A percentile compares a stretch with the other conserved stretches of the same genome.
phyloP scores from a whole-genome alignment of 352 stramenopile genomes.

The Globisporangium takayamanum region DNA sequence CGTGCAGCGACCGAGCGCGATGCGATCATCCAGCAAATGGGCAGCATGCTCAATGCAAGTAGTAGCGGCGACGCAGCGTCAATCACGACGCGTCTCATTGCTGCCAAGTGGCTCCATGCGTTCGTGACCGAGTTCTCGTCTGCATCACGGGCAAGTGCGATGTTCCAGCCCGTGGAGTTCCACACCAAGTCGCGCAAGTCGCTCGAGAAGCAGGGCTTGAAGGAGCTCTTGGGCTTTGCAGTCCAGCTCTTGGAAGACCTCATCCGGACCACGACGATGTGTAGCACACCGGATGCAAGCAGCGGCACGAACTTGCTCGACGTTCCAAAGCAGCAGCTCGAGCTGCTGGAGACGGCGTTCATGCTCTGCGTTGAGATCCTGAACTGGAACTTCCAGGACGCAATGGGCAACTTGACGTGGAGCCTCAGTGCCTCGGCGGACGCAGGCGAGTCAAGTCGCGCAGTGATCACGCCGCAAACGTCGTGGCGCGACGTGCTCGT shows the following conservation, averaged over 20 bases:
- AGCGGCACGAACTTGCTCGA: conserved; percentile 14
- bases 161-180: conserved; percentile 79
- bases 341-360: conserved; percentile 73
- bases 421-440: conserved; percentile 36
- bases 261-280: conserved; percentile 55
- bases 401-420: conserved; percentile 60
- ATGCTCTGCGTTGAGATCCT: conserved; percentile 70
- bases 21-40: conserved; percentile 69
- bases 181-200: conserved; percentile 64
- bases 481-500: conserved; percentile 69
- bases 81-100: conserved; percentile 48
- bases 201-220: conserved; percentile 55
- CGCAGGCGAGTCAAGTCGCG: conserved; percentile 25
- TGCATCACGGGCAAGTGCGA: conserved; percentile 66
- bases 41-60: conserved; percentile 35
- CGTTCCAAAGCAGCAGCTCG: conserved; percentile 54
- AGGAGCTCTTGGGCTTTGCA: conserved; percentile 51
- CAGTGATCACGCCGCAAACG: conserved; percentile 47
- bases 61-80: background rate
- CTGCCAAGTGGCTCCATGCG: conserved; percentile 75
- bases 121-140: conserved; percentile 85
- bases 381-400: conserved; percentile 71
- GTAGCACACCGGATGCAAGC: conserved; percentile 23
- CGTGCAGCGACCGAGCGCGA: conserved; percentile 39
- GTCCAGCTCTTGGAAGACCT: conserved; percentile 66